Conservation (phyloP, 1,284 basidiomycete species). For the Exobasidium rhododendri region DNA sequence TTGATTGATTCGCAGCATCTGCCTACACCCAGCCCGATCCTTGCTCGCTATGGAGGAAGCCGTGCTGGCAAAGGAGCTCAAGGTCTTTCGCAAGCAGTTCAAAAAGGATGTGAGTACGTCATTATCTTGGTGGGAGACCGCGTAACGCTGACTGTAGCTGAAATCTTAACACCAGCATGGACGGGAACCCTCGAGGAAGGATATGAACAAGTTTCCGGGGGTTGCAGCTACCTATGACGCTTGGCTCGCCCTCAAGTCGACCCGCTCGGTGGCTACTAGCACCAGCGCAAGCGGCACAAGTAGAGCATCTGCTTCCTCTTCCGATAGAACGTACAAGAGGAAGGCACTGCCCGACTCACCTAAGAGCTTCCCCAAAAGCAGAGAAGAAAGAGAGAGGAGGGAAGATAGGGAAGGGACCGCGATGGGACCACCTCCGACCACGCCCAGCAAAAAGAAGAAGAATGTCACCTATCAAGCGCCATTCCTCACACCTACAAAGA, state of each 20-base stretch:
- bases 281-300: neutral
- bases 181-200: slow-evolving; percentile 39
- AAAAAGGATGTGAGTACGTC: slow-evolving; percentile 2
- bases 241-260: slow-evolving; percentile 35
- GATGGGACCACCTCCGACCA: slow-evolving; percentile 13
- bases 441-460: slow-evolving; percentile 15
- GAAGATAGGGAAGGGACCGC: slow-evolving; percentile 7
- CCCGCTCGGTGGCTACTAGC: slow-evolving; percentile 13
- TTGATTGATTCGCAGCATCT: too few relatives aligned
- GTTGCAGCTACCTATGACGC: slow-evolving; percentile 41
- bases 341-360: neutral
- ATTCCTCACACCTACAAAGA: neutral
- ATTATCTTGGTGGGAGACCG: too few relatives aligned
- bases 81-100: slow-evolving; percentile 2
- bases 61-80: slow-evolving; percentile 11
- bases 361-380: neutral
- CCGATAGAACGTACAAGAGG: neutral
- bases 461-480: neutral
- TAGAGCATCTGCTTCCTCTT: neutral
- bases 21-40: too few relatives aligned
- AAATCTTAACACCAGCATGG: slow-evolving; percentile 28
- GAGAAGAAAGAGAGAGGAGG: slow-evolving; percentile 13
- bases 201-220: slow-evolving; percentile 33
- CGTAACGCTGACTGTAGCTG: slow-evolving; percentile 3
- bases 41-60: too few relatives aligned